Evolutionary conservation across 2,329 filamentous ascomycete species (phyloP).

Genomic region (Colletotrichum plurivorum): DNA sequence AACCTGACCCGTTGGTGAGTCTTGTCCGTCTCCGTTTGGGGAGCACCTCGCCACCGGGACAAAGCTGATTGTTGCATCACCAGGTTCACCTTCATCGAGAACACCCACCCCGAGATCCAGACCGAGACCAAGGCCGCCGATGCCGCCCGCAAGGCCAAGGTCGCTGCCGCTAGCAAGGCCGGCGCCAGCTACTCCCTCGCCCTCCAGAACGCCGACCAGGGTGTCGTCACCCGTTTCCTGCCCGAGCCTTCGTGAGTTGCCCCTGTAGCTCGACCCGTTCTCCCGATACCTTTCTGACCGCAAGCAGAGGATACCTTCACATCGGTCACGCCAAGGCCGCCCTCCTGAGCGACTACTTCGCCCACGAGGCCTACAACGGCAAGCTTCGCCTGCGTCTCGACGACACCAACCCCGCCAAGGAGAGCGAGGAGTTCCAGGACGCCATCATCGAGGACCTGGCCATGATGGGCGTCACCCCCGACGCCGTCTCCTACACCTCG

Average conservation of each 20-base stretch:
- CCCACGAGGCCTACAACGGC: conserved; percentile 92
- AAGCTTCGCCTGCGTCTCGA: conserved; percentile 94
- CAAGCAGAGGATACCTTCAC: conserved; percentile 73
- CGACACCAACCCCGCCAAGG: conserved; percentile 97
- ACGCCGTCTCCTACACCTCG: conserved; percentile 89
- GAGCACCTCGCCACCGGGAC: neutral
- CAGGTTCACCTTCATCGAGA: conserved; percentile 83
- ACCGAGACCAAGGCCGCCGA: conserved; percentile 79
- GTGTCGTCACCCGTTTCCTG: conserved; percentile 92
- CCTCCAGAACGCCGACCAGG: conserved; percentile 86
- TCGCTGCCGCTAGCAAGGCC: conserved; percentile 78
- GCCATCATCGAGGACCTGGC: conserved; percentile 92
- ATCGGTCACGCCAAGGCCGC: conserved; percentile 97
- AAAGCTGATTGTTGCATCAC: conserved; percentile 2
- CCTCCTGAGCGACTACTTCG: conserved; percentile 96
- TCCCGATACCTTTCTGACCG: neutral
- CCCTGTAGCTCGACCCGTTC: neutral
- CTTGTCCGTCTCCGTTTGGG: neutral
- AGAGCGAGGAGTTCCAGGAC: conserved; percentile 97
- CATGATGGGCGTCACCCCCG: conserved; percentile 92
- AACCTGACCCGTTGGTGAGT: conserved; percentile 83
- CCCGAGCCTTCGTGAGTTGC: conserved; percentile 84
- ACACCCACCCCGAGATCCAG: conserved; percentile 82
- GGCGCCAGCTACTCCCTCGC: conserved; percentile 92
- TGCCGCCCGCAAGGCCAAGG: conserved; percentile 78